Evolutionary conservation across 139 green algal genomes (phyloP).

Genomic region (Mychonastes homosphaera): DNA sequence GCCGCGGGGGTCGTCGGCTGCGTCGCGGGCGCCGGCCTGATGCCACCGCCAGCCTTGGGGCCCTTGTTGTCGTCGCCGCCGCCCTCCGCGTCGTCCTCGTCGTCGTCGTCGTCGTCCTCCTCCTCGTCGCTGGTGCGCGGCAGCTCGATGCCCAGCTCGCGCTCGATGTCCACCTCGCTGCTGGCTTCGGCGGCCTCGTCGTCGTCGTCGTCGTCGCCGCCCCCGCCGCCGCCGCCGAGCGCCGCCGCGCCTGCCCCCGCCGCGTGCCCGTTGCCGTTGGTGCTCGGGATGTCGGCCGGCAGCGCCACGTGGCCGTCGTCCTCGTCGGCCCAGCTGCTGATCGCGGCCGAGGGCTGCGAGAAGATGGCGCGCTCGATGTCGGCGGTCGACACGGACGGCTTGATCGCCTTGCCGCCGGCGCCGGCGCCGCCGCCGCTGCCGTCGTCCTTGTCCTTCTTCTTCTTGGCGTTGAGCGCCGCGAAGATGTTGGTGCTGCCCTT

Average conservation of each 20-base stretch:
- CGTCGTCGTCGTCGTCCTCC: conserved; percentile 20
- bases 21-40: not conserved
- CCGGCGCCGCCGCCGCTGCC: conserved; percentile 1
- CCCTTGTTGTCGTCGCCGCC: not conserved
- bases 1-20: conserved; percentile 11
- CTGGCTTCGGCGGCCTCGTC: no score
- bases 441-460: conserved; percentile 26
- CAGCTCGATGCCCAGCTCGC: conserved; percentile 32
- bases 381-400: conserved; percentile 24
- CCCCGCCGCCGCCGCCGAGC: no score
- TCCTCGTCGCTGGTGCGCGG: conserved; percentile 22
- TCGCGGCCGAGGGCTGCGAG: conserved; percentile 23
- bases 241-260: no score
- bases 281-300: no score
- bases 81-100: conserved; percentile 8
- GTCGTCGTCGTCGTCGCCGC: no score
- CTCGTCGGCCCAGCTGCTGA: conserved; percentile 33
- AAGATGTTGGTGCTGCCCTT: conserved; percentile 28
- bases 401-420: conserved; percentile 7
- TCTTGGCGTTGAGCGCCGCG: conserved; percentile 20
- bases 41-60: not conserved
- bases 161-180: conserved; percentile 36
- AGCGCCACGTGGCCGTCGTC: conserved; percentile 30
- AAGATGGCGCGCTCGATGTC: conserved; percentile 41
- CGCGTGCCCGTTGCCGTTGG: not conserved